Base-by-base conservation (phyloP, 78 protist species). In the Dictyostelium intermedium region DNA sequence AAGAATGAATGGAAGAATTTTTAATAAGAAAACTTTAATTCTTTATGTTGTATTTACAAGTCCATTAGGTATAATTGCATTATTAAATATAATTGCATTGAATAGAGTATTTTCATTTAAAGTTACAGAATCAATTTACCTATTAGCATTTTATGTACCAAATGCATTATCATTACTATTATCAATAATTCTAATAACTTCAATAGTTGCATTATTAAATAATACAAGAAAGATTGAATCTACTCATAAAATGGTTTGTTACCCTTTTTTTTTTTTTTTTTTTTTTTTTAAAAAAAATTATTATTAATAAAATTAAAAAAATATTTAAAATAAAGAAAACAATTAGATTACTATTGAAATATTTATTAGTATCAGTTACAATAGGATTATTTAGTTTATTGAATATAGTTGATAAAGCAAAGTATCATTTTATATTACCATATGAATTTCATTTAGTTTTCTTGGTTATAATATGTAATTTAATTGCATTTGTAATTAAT, bases 371-470 rank as follows among this genome's bases (percentile, higher is more conserved):
- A 34, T 72, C 79, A 16, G 23, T 72, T 14, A 34, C 45, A 34
- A 72, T 72, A 16, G 37, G 35, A 35, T 72, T 72, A 72, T 72
- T 72, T 72, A 72, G 79, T 72, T 72, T 72, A 34, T 72, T 72
- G 16, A 72, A 72, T 72, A 72, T 72, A 5, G 11, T 35, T 16
- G 79, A 72, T 72, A 72, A 72, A 72, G 43, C 79, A 72, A 72
- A 35, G 13, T 72, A 72, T 72, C 79, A 72, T 72, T 72, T 72
- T 72, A 18, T 72, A 72, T 72, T 72, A 34, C 79, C 79, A 16
- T 72, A 72, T 72, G 79, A 72, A 72, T 72, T 72, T 72, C 79
- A 72, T 72, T 34, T 72, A 14, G 79, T 72, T 34, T 72, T 72
- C 7, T 72, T 72, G 5, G 79, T 72, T 0, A 72, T 72, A 14